phyloP scores from a whole-genome alignment of 1,139 yeast genomes.

The Debaryomyces singareniensis region DNA sequence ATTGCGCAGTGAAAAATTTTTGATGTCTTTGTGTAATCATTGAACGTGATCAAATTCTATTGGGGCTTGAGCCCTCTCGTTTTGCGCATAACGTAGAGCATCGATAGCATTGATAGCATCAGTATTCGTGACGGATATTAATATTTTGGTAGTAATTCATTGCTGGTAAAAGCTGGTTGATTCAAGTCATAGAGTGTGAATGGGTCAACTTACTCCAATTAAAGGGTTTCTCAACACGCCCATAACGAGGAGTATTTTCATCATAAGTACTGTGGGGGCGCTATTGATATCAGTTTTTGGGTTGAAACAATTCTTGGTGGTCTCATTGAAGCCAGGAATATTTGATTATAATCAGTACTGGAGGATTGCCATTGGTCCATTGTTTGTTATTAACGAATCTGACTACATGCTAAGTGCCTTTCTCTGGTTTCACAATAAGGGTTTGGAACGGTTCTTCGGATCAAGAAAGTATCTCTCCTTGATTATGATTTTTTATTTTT shows the following conservation, averaged over 20 bases:
- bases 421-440: slow-evolving; percentile 53
- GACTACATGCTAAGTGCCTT: slow-evolving; percentile 51
- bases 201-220: slow-evolving; percentile 34
- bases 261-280: slow-evolving; percentile 39
- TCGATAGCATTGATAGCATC: too few species aligned
- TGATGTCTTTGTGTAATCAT: not conserved
- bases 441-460: slow-evolving; percentile 61
- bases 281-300: slow-evolving; percentile 50
- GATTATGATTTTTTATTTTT: slow-evolving; percentile 24
- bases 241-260: slow-evolving; percentile 42
- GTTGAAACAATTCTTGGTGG: slow-evolving; percentile 46
- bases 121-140: too few species aligned
- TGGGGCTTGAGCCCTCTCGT: slow-evolving; percentile 1
- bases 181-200: too few species aligned
- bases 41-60: not conserved
- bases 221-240: slow-evolving; percentile 60
- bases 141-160: too few species aligned
- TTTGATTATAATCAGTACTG: slow-evolving; percentile 60
- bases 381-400: slow-evolving; percentile 57
- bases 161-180: too few species aligned
- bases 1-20: not conserved
- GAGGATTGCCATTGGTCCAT: slow-evolving; percentile 53
- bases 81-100: too few species aligned
- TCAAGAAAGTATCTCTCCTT: slow-evolving; percentile 48
- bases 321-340: slow-evolving; percentile 56